Conservation (phyloP, 257 asterid species). For the Craterostigma plantagineum region DNA sequence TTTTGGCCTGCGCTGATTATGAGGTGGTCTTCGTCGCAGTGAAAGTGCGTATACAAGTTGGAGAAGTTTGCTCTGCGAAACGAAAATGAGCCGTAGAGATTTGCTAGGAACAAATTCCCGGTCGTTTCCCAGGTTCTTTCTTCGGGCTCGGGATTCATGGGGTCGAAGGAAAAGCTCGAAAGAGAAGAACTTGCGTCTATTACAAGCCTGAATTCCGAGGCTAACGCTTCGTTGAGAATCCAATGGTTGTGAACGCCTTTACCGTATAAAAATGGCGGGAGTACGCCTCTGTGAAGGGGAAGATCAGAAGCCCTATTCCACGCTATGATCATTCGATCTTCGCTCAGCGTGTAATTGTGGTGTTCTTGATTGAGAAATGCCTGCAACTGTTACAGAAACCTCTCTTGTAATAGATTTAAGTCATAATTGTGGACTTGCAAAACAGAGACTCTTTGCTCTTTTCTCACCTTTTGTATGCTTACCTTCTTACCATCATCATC, state of each 20-base stretch:
- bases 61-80: slow-evolving; percentile 39
- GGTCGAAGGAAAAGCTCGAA: slow-evolving; percentile 30
- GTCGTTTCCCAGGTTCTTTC: slow-evolving; percentile 33
- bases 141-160: slow-evolving; percentile 12
- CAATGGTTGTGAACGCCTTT: slow-evolving; percentile 68
- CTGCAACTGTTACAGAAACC: slow-evolving; percentile 32
- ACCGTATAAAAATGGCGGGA: slow-evolving; percentile 73
- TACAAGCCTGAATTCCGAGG: slow-evolving; percentile 61
- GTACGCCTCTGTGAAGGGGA: slow-evolving; percentile 76
- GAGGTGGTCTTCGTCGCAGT: slow-evolving; percentile 30
- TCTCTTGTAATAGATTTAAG: too few species aligned
- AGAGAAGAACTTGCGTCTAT: slow-evolving; percentile 62
- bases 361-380: slow-evolving; percentile 24
- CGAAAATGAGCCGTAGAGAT: slow-evolving; percentile 61
- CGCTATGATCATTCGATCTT: slow-evolving; percentile 49
- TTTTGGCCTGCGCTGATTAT: slow-evolving; percentile 26
- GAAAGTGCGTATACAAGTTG: slow-evolving; percentile 23
- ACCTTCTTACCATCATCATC: slow-evolving; percentile 31
- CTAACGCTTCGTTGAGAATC: slow-evolving; percentile 63
- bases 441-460: neutral
- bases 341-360: slow-evolving; percentile 14
- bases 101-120: slow-evolving; percentile 55
- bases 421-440: too few species aligned
- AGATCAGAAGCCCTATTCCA: slow-evolving; percentile 65
- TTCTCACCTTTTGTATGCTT: slow-evolving; percentile 32